A percentile compares a stretch with the other conserved stretches of the same genome.
These are phyloP conservation scores for Hypoxylon sp. DNA, from an alignment of 2,329 filamentous ascomycete genomes.

Conservation along the genomic window DNA sequence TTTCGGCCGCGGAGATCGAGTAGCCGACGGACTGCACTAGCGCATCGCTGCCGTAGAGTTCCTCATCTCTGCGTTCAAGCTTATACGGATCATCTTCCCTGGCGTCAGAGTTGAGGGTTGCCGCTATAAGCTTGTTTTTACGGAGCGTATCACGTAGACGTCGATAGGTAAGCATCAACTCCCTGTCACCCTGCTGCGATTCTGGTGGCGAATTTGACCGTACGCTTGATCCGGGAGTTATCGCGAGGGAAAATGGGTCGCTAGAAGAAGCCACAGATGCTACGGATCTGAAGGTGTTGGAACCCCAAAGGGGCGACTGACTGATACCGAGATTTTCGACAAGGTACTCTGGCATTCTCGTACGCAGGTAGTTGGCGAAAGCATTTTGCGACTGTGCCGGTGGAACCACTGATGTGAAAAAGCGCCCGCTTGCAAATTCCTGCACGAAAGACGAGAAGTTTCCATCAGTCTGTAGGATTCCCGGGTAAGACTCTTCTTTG, in stretches of 20 bases:
- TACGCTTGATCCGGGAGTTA: slow-evolving; percentile 49
- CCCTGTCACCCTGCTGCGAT: slow-evolving; percentile 53
- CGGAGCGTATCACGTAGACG: slow-evolving; percentile 66
- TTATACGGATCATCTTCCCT: slow-evolving; percentile 53
- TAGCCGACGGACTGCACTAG: slow-evolving; percentile 76
- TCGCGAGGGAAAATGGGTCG: slow-evolving; percentile 52
- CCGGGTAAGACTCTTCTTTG: slow-evolving; percentile 83
- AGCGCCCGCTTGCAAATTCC: slow-evolving; percentile 57
- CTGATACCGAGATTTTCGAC: slow-evolving; percentile 49
- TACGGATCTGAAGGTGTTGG: slow-evolving; percentile 42
- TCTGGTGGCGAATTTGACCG: slow-evolving; percentile 48
- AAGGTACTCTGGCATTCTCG: slow-evolving; percentile 51
- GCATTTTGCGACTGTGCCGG: slow-evolving; percentile 47
- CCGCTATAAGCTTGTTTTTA: slow-evolving; percentile 59
- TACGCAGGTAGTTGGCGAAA: slow-evolving; percentile 52
- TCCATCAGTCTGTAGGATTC: slow-evolving; percentile 67
- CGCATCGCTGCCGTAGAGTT: slow-evolving; percentile 64
- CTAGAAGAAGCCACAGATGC: slow-evolving; percentile 54
- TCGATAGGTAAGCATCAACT: slow-evolving; percentile 68
- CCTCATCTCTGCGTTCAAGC: slow-evolving; percentile 49
- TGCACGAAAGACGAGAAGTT: slow-evolving; percentile 76
- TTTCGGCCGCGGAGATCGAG: slow-evolving; percentile 88
- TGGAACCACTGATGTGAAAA: slow-evolving; percentile 36
- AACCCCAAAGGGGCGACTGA: slow-evolving; percentile 55
- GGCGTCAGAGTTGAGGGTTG: slow-evolving; percentile 38